Evolutionary conservation across 331 rosid species (phyloP), one percentile per base, ranked within the genome.

Genomic region (Malus hybrid): DNA sequence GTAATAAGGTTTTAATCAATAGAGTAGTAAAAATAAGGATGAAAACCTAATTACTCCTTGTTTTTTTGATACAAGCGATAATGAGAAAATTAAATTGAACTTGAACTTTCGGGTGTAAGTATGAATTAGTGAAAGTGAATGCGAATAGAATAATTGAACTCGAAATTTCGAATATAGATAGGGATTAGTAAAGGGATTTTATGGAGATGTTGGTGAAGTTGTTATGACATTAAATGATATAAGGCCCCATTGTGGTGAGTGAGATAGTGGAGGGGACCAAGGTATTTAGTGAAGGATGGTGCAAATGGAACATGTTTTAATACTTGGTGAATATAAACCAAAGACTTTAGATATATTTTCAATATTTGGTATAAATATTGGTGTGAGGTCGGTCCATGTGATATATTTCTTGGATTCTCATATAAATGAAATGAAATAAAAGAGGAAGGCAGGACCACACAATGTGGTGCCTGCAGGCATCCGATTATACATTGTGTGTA

Each of bases 351-450:
- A 52, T 71, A 46, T 42, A 72, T 56, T 20, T 57, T 57, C 12
- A 34, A 2, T 33, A 7, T 6, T 29, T 64, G 10, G 34, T 33
- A 2, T n/a, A 22, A 10, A 19, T 34, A 42, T 24, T 15, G 39
- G 18, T 58, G 64, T 16, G 62, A 39, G 11, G 60, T 72, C 15
- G 6, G 24, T 72, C 77, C 68, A 39, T 60, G 77, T 73, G 68
- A 39, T 39, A 73, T 16, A 24, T 24, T 42, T 73, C 44, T 58
- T 8, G 77, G 68, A 73, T 60, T 60, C 77, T 73, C 77, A 73
- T 16, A 1, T 16, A 1, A 28, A 13, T 26, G 39, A 42, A 30
- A 18, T 26, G 15, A 22, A 24, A 73, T 42, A 60, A 3, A 24
- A 60, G 68, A 72, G 42, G 76, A 10, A 1, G 8, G 26, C 28